phyloP scores from a whole-genome alignment of 108 stramenopile species.

The Skeletonema marinoi region DNA sequence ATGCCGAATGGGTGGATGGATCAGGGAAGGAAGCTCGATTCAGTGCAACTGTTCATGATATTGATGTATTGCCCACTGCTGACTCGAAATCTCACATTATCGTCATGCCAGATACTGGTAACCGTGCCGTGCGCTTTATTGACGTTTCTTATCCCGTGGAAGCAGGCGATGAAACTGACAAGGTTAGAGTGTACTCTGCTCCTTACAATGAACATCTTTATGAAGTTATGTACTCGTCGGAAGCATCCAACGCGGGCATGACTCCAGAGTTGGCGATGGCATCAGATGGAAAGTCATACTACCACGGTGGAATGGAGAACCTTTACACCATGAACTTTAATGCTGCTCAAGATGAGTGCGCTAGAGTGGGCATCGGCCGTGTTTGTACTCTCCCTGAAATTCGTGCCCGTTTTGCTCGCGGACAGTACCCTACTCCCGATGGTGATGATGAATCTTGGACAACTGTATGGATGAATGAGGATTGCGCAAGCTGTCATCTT shows the following conservation, averaged over 20 bases:
- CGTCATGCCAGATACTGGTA: conserved; percentile 37
- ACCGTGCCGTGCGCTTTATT: conserved; percentile 41
- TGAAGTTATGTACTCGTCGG: conserved; percentile 39
- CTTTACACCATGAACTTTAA: conserved; percentile 30
- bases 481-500: conserved; percentile 42
- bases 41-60: conserved; percentile 40
- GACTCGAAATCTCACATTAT: conserved; percentile 21
- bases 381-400: conserved; percentile 44
- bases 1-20: conserved; percentile 43
- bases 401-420: conserved; percentile 37
- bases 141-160: conserved; percentile 46
- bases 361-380: conserved; percentile 42
- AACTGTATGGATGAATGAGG: conserved; percentile 45
- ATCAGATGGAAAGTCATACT: conserved; percentile 45
- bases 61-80: conserved; percentile 30
- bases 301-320: conserved; percentile 20
- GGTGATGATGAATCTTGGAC: conserved; percentile 23
- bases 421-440: conserved; percentile 40
- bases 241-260: conserved; percentile 22
- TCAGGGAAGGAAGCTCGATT: conserved; percentile 36
- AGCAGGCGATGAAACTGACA: conserved; percentile 18
- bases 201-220: conserved; percentile 47
- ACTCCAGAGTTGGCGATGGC: conserved; percentile 42
- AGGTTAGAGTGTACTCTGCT: conserved; percentile 22
- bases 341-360: conserved; percentile 35